Base-by-base conservation (phyloP, 352 stramenopile genomes). In the Phytopythium delawarense region DNA sequence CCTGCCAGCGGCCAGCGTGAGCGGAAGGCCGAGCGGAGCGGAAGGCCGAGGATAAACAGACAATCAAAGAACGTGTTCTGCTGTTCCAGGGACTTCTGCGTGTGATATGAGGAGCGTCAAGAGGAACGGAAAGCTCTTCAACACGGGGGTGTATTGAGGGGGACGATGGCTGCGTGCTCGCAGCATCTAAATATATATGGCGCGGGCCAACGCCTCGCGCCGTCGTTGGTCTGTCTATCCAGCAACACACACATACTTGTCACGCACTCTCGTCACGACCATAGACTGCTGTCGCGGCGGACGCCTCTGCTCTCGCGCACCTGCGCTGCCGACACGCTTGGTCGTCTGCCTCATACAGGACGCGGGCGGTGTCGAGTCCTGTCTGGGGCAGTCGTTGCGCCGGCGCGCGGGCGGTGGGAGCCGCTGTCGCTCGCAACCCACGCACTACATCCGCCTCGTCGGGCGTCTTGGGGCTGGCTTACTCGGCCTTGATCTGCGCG, bases 1-100 rank as follows among this genome's bases (percentile, higher is more conserved):
- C 84, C 15, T 92, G 86, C 65, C 74, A 91, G 54, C 83, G 84
- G 23, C 72, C 82, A 34, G 66, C 57, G 21, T 87, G 71, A 53
- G 20, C 35, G 57, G 52, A 11, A 25, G 52, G 32, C 52, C 13
- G 9, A 28, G 16, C 28, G 2, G 42, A 57, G 39, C 55, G 30
- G 9, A 30, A 42, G 21, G 21, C 21, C 7, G 12, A n/a, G 12
- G 23, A 21, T 42, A 37, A 34, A 16, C 12, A 42, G 6, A 18
- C 34, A 49, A 49, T 25, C 42, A 28, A 25, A 49, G 42, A 20
- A 49, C 42, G 20, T 16, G 11, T 48, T 20, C 42, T 48, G 6
- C n/a, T 48, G 15, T 3, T 21, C 4, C 5, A 8, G 16, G 9
- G 13, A 28, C 28, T 32, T 32, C 28, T 7, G 5, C 28, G 5